Percentiles rank a stretch among this genome's conserved stretches.
These are phyloP conservation scores for Bothia castanella DNA, from an alignment of 1,284 basidiomycete species.

Conservation along the genomic window DNA sequence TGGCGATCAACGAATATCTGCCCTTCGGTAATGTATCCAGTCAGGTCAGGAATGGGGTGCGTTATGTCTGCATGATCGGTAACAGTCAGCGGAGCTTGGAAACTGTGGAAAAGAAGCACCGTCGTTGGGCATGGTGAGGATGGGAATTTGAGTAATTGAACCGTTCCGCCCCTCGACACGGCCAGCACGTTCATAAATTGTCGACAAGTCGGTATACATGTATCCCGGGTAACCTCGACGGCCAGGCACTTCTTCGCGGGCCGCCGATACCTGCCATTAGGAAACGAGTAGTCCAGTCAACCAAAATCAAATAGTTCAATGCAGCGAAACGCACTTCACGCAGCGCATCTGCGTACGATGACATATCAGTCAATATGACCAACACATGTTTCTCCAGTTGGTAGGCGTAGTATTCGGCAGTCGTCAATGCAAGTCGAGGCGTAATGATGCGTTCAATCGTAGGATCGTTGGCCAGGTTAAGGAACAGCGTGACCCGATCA, in stretches of 20 bases:
- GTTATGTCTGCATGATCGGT: constrained; percentile 78
- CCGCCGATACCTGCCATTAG: constrained; percentile 79
- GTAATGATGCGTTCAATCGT: constrained; percentile 99
- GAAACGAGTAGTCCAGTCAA: constrained; percentile 17
- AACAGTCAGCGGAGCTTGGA: constrained; percentile 25
- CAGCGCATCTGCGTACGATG: constrained; percentile 94
- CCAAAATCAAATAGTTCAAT: constrained; percentile 16
- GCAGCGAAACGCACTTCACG: constrained; percentile 68
- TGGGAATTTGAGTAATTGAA: constrained; percentile 99
- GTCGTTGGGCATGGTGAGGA: constrained; percentile 99
- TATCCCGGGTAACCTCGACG: constrained; percentile 99
- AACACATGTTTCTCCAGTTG: constrained; percentile 99
- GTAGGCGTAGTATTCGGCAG: constrained; percentile 99
- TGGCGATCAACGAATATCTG: constrained; percentile 99
- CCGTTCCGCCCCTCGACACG: constrained; percentile 98
- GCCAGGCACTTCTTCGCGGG: constrained; percentile 98
- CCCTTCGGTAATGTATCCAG: constrained; percentile 98
- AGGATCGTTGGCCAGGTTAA: constrained; percentile 99
- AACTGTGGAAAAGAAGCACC: constrained; percentile 47
- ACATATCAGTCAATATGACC: constrained; percentile 99
- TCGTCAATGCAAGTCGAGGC: constrained; percentile 95
- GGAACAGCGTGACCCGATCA: constrained; percentile 96
- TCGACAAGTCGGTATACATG: constrained; percentile 99
- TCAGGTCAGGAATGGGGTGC: constrained; percentile 99
- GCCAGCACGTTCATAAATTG: constrained; percentile 98